Conservation (phyloP, 2,329 filamentous ascomycete genomes). For the Aspergillus niger region DNA sequence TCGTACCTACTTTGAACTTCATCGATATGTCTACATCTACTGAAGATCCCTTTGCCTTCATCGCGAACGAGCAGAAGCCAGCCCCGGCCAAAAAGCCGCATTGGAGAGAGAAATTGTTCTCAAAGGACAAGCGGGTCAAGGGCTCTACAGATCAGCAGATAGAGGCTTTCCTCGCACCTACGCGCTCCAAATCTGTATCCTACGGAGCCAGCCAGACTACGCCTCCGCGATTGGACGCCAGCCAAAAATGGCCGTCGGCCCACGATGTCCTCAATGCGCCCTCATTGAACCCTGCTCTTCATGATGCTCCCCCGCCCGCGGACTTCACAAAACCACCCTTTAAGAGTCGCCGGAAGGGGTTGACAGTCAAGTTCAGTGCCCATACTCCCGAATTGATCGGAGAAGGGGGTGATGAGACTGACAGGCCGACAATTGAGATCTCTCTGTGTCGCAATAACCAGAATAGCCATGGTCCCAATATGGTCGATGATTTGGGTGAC, state of each 20-base stretch:
- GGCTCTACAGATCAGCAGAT: slow-evolving; percentile 50
- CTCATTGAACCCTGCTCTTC: slow-evolving; percentile 20
- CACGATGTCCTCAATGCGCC: slow-evolving; percentile 28
- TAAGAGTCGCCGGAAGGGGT: slow-evolving; percentile 61
- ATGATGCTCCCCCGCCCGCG: slow-evolving; percentile 26
- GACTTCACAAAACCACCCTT: slow-evolving; percentile 27
- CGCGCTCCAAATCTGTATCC: slow-evolving; percentile 44
- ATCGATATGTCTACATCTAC: slow-evolving; percentile 39
- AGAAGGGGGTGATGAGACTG: slow-evolving; percentile 85
- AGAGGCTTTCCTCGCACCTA: slow-evolving; percentile 60
- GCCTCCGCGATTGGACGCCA: slow-evolving; percentile 39
- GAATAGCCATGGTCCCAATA: slow-evolving; percentile 22
- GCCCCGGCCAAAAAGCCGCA: slow-evolving; percentile 32
- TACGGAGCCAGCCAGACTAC: slow-evolving; percentile 30
- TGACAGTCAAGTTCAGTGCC: slow-evolving; percentile 74
- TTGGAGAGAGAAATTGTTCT: slow-evolving; percentile 56
- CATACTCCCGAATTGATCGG: slow-evolving; percentile 79
- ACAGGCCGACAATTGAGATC: slow-evolving; percentile 71
- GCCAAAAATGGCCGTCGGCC: slow-evolving; percentile 37
- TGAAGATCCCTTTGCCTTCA: slow-evolving; percentile 40
- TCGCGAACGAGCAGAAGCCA: slow-evolving; percentile 37
- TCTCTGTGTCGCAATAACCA: slow-evolving; percentile 50
- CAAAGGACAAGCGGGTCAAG: slow-evolving; percentile 41
- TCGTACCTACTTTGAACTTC: slow-evolving; percentile 12
- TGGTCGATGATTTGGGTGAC: slow-evolving; percentile 24